These are phyloP conservation scores for Nothophoma quercina DNA, from an alignment of 2,329 filamentous ascomycete species.

Conservation along the genomic window DNA sequence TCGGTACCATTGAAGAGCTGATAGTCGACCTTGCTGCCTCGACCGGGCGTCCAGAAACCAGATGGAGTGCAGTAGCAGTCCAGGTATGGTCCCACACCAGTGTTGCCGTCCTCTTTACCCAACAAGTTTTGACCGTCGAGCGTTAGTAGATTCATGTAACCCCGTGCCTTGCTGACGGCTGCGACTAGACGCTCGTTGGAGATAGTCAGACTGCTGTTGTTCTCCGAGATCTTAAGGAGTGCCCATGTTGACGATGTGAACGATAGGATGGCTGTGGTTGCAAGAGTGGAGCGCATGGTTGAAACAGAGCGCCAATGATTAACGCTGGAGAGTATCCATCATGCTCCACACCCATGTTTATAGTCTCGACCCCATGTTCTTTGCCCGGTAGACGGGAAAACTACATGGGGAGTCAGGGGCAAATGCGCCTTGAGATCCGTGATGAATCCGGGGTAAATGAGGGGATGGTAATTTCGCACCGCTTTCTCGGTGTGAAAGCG, in stretches of 20 bases:
- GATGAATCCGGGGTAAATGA: constrained; percentile 27
- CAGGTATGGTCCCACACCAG: constrained; percentile 48
- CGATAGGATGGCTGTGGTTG: constrained; percentile 19
- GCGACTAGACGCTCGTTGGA: constrained; percentile 56
- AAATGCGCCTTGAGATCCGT: constrained; percentile 2
- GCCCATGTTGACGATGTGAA: constrained; percentile 22
- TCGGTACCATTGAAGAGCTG: constrained; percentile 53
- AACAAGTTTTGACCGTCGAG: constrained; percentile 54
- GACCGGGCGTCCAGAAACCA: constrained; percentile 63
- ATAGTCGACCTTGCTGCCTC: constrained; percentile 60
- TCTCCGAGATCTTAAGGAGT: constrained; percentile 27
- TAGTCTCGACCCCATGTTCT: constrained; percentile 15
- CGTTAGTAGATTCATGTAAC: constrained; percentile 52
- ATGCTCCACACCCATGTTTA: constrained; percentile 1
- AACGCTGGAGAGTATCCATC: not conserved
- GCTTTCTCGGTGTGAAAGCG: constrained; percentile 24
- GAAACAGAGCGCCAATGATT: not conserved
- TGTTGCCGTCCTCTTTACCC: constrained; percentile 28
- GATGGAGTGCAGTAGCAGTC: constrained; percentile 45
- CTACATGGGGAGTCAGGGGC: constrained; percentile 18
- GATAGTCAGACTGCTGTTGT: constrained; percentile 45
- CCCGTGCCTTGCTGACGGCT: constrained; percentile 54
- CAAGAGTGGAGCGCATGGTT: constrained; percentile 24
- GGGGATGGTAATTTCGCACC: constrained; percentile 18
- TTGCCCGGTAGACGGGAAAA: constrained; percentile 31